Conservation (phyloP, 2,329 filamentous ascomycete genomes). For the Ploettnerulaceae sp. region DNA sequence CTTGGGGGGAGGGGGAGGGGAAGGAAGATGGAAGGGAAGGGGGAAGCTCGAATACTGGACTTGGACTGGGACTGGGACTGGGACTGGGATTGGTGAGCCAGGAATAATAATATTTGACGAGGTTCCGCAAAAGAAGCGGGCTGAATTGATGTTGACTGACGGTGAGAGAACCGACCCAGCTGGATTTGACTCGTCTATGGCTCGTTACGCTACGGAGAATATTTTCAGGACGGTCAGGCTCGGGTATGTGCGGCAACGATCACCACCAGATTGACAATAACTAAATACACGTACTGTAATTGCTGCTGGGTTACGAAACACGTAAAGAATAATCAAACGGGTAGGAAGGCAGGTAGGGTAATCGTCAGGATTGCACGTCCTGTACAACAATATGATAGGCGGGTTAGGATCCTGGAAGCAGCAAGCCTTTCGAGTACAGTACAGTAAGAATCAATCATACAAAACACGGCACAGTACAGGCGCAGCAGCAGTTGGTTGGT, state of each 20-base stretch:
- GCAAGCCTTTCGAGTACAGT: not conserved
- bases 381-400: not conserved
- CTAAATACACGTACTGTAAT: no score
- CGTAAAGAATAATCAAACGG: no score
- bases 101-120: no score
- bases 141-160: not conserved
- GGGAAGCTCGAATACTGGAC: not conserved
- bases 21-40: not conserved
- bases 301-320: no score
- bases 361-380: not conserved
- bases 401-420: no score
- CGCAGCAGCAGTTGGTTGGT: not conserved
- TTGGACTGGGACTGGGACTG: no score
- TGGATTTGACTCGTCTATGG: not conserved
- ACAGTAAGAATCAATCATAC: not conserved
- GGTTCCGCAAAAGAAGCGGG: not conserved
- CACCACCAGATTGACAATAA: no score
- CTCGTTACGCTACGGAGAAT: not conserved
- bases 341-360: not conserved
- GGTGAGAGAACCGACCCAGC: conserved; percentile 1
- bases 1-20: not conserved
- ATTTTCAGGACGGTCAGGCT: not conserved
- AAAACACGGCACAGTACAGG: not conserved
- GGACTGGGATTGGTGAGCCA: no score
- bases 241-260: no score